phyloP scores from a whole-genome alignment of 1,284 basidiomycete species.

The Pseudozyma sp. region DNA sequence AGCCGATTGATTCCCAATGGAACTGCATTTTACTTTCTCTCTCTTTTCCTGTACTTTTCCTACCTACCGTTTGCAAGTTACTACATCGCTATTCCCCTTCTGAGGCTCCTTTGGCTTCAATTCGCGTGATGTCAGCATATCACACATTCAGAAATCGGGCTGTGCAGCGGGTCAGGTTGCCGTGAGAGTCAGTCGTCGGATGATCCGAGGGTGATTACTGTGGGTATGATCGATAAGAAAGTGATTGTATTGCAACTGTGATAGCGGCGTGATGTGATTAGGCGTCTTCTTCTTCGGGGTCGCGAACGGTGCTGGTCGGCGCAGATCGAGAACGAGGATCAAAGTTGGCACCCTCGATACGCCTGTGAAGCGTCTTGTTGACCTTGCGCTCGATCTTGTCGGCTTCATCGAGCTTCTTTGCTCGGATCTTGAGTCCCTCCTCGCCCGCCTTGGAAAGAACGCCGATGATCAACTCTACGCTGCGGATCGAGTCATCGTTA shows the following conservation, averaged over 20 bases:
- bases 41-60: not conserved
- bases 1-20: not conserved
- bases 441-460: slow-evolving; percentile 88
- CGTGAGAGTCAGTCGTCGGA: not conserved
- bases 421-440: slow-evolving; percentile 58
- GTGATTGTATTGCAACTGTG: slow-evolving; percentile 1
- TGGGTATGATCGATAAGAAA: slow-evolving; percentile 1
- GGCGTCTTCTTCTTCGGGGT: slow-evolving; percentile 15
- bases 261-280: not conserved
- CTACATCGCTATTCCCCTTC: too few species aligned
- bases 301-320: slow-evolving; percentile 2
- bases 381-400: slow-evolving; percentile 57
- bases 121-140: too few species aligned
- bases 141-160: too few species aligned
- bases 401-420: slow-evolving; percentile 51
- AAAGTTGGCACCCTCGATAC: slow-evolving; percentile 39
- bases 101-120: too few species aligned
- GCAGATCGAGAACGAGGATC: slow-evolving; percentile 33
- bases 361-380: slow-evolving; percentile 23
- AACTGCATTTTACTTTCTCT: not conserved
- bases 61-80: too few species aligned
- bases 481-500: slow-evolving; percentile 92
- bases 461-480: slow-evolving; percentile 89
- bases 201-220: not conserved
- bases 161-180: not conserved